Evolutionary conservation across 106 monocot genomes (phyloP).

Genomic region (Posidonia australis): DNA sequence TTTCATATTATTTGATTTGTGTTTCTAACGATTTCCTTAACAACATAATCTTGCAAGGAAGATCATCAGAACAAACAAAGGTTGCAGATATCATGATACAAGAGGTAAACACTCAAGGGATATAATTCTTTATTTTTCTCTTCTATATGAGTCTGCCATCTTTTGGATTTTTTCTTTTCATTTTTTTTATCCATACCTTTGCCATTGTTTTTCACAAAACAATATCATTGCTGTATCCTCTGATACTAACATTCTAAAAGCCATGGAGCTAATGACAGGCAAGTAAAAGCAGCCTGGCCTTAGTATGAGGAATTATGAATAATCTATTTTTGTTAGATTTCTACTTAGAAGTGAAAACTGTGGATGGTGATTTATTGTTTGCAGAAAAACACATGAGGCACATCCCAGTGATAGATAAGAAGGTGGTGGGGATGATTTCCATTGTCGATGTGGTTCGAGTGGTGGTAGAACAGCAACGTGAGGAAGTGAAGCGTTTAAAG

Average conservation of each 20-base stretch:
- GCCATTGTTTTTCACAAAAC: constrained; percentile 25
- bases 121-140: too few relatives aligned
- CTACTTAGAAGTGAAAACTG: too few relatives aligned
- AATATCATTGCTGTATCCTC: constrained; percentile 44
- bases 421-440: constrained; percentile 59
- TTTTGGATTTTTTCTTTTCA: too few relatives aligned
- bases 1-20: background rate
- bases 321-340: background rate
- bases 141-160: too few relatives aligned
- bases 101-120: constrained; percentile 24
- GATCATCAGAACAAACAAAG: constrained; percentile 40
- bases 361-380: background rate
- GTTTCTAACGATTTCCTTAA: constrained; percentile 33
- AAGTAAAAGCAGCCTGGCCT: background rate
- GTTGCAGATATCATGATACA: constrained; percentile 68
- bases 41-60: constrained; percentile 50
- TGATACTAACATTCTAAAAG: constrained; percentile 54
- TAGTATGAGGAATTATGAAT: background rate
- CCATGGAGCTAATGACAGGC: constrained; percentile 74
- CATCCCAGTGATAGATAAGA: constrained; percentile 54
- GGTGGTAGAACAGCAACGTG: constrained; percentile 52
- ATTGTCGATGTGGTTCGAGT: constrained; percentile 53
- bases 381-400: constrained; percentile 55
- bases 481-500: constrained; percentile 45
- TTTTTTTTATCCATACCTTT: background rate